Percentiles rank a stretch among this genome's conserved stretches.
These are phyloP conservation scores for Coniophora puteana DNA, from an alignment of 1,284 basidiomycete species.

Conservation along the genomic window DNA sequence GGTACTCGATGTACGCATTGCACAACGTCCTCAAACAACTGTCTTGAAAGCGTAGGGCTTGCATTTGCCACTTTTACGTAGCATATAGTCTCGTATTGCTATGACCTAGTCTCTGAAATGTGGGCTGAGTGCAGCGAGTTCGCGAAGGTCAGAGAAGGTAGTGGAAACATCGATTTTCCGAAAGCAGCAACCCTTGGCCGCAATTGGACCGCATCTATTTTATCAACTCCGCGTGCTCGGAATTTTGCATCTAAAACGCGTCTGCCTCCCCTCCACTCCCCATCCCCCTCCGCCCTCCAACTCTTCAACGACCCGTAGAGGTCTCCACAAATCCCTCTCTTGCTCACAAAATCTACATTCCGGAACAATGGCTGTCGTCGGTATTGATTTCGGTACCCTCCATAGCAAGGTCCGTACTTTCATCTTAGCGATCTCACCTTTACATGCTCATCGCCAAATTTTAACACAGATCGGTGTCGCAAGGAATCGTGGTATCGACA, in stretches of 20 bases:
- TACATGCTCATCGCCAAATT: conserved; percentile 12
- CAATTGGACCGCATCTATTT: conserved; percentile 8
- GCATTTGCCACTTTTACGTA: too few relatives aligned
- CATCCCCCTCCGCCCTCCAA: background rate
- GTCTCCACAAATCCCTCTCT: background rate
- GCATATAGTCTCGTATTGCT: too few relatives aligned
- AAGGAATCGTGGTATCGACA: conserved; percentile 90
- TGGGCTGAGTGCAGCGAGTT: too few relatives aligned
- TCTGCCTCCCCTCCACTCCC: background rate
- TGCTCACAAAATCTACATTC: background rate
- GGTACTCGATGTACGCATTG: too few relatives aligned
- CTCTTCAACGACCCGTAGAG: too few relatives aligned
- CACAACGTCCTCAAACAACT: too few relatives aligned
- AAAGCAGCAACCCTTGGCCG: conserved; percentile 22
- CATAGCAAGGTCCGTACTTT: conserved; percentile 67
- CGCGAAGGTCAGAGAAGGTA: conserved; percentile 18
- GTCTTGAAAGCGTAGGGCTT: too few relatives aligned
- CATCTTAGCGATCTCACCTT: conserved; percentile 7
- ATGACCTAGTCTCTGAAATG: too few relatives aligned
- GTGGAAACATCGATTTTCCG: conserved; percentile 23
- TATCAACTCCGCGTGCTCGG: conserved; percentile 9
- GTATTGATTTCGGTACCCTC: conserved; percentile 87
- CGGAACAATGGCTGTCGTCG: conserved; percentile 77
- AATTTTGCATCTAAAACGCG: conserved; percentile 8
- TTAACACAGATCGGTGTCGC: conserved; percentile 82